A percentile compares a stretch with the other conserved stretches of the same genome.
Conservation (phyloP, 2,329 filamentous ascomycete genomes). For the Calonectria pteridis region DNA sequence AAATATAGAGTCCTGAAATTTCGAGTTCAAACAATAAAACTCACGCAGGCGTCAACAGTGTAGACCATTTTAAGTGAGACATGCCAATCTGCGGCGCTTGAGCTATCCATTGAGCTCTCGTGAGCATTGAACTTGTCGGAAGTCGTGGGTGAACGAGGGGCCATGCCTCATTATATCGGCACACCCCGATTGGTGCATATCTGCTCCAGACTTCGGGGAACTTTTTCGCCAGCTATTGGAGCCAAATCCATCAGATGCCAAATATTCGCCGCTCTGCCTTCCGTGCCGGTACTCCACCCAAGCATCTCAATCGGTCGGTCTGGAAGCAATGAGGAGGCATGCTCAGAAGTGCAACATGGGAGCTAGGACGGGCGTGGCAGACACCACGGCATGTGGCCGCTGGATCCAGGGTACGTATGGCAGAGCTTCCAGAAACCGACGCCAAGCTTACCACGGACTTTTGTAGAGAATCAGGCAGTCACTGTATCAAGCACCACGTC, state of each 20-base stretch:
- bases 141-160: slow-evolving; percentile 1
- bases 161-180: slow-evolving; percentile 12
- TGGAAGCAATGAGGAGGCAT: slow-evolving; percentile 52
- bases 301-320: slow-evolving; percentile 17
- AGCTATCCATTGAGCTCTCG: not conserved
- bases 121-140: not conserved
- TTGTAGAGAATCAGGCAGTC: slow-evolving; percentile 25
- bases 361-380: slow-evolving; percentile 47
- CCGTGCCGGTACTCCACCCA: not conserved
- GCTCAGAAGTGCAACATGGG: slow-evolving; percentile 50
- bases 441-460: slow-evolving; percentile 28
- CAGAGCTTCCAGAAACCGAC: not conserved
- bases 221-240: slow-evolving; percentile 6
- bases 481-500: not conserved
- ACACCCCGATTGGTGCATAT: slow-evolving; percentile 26
- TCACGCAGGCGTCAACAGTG: not conserved
- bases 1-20: slow-evolving; percentile 3
- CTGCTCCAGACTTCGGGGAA: not conserved
- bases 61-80: not conserved
- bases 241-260: not conserved
- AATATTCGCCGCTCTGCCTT: not conserved
- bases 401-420: slow-evolving; percentile 38
- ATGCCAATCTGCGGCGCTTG: not conserved
- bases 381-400: slow-evolving; percentile 38
- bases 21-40: not conserved